Conservation (phyloP, 2,329 filamentous ascomycete genomes). For the Pestalotiopsis sp. region DNA sequence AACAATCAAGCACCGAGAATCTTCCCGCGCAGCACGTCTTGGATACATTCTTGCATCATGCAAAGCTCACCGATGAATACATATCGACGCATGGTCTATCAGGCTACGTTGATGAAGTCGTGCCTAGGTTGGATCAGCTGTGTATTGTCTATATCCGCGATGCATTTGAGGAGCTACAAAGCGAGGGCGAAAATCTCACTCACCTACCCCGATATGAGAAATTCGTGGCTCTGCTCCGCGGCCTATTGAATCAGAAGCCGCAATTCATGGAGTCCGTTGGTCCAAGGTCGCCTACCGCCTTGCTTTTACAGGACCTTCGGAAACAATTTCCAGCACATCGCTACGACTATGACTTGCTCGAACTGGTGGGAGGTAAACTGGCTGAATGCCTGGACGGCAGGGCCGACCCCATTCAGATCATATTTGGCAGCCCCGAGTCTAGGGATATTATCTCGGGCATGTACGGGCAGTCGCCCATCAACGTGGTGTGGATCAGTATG, state of each 20-base stretch:
- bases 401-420: slow-evolving; percentile 38
- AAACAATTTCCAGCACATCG: not conserved
- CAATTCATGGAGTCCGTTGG: not conserved
- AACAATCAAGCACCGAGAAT: too few species aligned
- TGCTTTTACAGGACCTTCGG: not conserved
- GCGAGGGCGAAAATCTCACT: not conserved
- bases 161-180: not conserved
- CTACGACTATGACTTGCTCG: too few species aligned
- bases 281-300: not conserved
- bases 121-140: not conserved
- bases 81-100: too few species aligned
- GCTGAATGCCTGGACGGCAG: slow-evolving; percentile 29
- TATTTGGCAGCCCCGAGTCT: slow-evolving; percentile 39
- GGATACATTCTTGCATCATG: too few species aligned
- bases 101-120: not conserved
- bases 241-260: not conserved
- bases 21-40: too few species aligned
- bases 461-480: slow-evolving; percentile 37
- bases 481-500: slow-evolving; percentile 28
- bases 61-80: too few species aligned
- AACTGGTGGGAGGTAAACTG: not conserved
- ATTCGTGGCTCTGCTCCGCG: not conserved
- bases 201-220: not conserved
- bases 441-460: slow-evolving; percentile 38
- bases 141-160: not conserved